Evolutionary conservation across 345 rosid species (phyloP), one percentile per base, ranked within the genome.

Genomic region (Dovyalis caffra): DNA sequence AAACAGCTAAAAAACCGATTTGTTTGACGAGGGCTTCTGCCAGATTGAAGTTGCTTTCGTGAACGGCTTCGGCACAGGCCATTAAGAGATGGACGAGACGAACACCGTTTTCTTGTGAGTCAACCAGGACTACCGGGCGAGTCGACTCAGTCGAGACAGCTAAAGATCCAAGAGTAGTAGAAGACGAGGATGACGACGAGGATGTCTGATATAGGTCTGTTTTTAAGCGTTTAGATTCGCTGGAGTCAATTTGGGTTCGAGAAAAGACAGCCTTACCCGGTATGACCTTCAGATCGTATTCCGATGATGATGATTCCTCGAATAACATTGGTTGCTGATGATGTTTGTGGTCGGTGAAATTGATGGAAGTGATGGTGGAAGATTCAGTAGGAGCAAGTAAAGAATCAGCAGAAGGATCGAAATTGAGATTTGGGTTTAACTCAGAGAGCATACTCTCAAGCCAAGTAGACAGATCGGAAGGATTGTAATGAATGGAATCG

Each of bases 61-160:
- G 98, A 8, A 91, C 83, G 1, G 97, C 97, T 63, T 91, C 93
- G 0, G 97, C 98, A 61, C 97, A 88, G 11, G 98, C 97, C 90
- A 93, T 75, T 25, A 93, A 70, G 35, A 89, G 84, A 71, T 93
- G 98, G 64, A 91, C 97, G 16, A 93, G 79, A 4, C 95, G 86
- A 7, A 93, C 78, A 12, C 98, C 98, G 70, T 87, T 91, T 18
- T 93, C 97, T 51, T 88, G 97, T 8, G 98, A 90, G 77, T 91
- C 97, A 12, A 90, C 89, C 5, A 93, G 76, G 67, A 91, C 85
- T 1, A 91, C 82, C 0, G 90, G 76, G 16, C 93, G 90, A 70
- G 85, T 71, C 5, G 85, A 70, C 74, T 86, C 91, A 1, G 85
- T 25, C 1, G 72, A 57, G 3, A 23, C 57, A 12, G 28, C 45